These are phyloP conservation scores for Plasmodium reichenowi DNA, from an alignment of 169 alveolate genomes.

Conservation along the genomic window DNA sequence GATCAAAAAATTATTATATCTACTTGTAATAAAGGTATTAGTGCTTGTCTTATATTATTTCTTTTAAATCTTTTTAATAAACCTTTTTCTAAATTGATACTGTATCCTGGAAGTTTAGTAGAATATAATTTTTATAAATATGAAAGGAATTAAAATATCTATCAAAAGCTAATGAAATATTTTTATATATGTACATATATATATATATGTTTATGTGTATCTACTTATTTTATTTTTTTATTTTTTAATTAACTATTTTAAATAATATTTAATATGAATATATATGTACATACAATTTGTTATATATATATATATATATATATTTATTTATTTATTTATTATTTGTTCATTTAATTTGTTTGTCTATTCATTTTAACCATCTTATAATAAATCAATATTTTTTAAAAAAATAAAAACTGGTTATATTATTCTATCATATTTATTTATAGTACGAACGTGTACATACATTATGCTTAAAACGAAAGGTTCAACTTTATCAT, in stretches of 20 bases:
- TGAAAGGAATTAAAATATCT: slow-evolving; percentile 3
- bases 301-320: too few relatives aligned
- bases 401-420: too few relatives aligned
- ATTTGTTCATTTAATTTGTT: too few relatives aligned
- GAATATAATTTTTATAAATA: slow-evolving; percentile 22
- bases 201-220: neutral
- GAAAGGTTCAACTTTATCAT: too few relatives aligned
- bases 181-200: neutral
- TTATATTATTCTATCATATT: too few relatives aligned
- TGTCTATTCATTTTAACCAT: too few relatives aligned
- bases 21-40: slow-evolving; percentile 42
- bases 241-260: neutral
- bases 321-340: too few relatives aligned
- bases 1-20: slow-evolving; percentile 27
- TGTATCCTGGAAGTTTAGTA: slow-evolving; percentile 44
- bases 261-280: neutral
- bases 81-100: slow-evolving; percentile 37
- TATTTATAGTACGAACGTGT: too few relatives aligned
- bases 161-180: neutral
- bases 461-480: too few relatives aligned
- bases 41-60: slow-evolving; percentile 47
- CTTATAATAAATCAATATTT: too few relatives aligned
- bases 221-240: neutral
- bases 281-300: too few relatives aligned
- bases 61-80: slow-evolving; percentile 27